A percentile compares a stretch with the other conserved stretches of the same genome.
Conservation (phyloP, 1,284 basidiomycete species). For the Heliocybe sulcata region DNA sequence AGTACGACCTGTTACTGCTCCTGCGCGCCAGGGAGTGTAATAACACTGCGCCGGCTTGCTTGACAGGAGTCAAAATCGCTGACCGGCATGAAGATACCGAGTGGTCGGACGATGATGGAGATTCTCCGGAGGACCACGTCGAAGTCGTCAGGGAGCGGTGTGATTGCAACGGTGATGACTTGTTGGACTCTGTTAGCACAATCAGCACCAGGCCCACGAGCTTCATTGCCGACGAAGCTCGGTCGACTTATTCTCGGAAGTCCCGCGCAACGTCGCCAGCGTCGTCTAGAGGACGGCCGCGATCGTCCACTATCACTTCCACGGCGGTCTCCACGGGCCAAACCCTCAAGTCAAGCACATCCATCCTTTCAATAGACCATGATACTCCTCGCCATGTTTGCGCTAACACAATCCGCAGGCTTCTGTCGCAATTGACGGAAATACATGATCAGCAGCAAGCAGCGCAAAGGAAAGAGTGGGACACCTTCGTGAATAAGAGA, state of each 20-base stretch:
- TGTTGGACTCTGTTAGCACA: constrained; percentile 17
- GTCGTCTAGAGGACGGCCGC: constrained; percentile 28
- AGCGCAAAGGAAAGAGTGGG: constrained; percentile 78
- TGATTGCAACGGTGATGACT: constrained; percentile 40
- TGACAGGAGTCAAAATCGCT: constrained; percentile 83
- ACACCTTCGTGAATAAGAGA: constrained; percentile 73
- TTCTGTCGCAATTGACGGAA: constrained; percentile 78
- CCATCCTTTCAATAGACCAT: constrained; percentile 47
- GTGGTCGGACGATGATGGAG: constrained; percentile 57
- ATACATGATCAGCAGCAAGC: constrained; percentile 84
- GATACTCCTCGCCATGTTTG: constrained; percentile 67
- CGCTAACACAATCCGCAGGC: constrained; percentile 65
- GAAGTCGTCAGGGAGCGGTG: constrained; percentile 58
- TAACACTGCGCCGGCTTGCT: constrained; percentile 73
- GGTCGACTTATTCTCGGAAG: constrained; percentile 2
- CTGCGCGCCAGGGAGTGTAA: constrained; percentile 67
- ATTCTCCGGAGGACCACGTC: constrained; percentile 23
- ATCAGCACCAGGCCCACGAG: constrained; percentile 17
- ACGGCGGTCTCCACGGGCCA: constrained; percentile 18
- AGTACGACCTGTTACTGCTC: constrained; percentile 76
- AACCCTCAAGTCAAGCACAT: constrained; percentile 26
- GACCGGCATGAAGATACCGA: constrained; percentile 72
- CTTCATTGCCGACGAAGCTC: background rate
- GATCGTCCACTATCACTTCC: constrained; percentile 31
- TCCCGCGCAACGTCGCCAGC: constrained; percentile 39